These are phyloP conservation scores for Oryza meridionalis DNA, from an alignment of 176 grass and related monocot genomes.

Conservation along the genomic window DNA sequence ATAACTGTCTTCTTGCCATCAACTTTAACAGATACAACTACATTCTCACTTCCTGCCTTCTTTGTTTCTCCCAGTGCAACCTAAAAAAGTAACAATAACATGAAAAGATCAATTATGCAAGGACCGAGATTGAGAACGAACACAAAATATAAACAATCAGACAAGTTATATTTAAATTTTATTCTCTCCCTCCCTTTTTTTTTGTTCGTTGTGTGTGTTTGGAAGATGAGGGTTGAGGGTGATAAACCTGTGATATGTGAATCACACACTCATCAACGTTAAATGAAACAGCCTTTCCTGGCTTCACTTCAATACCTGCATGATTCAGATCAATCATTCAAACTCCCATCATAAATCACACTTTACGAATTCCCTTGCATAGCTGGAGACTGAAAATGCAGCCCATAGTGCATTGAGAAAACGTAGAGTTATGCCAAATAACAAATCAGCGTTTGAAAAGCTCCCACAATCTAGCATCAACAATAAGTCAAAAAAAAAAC, in stretches of 20 bases:
- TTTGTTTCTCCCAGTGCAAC: conserved; percentile 61
- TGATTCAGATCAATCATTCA: background rate
- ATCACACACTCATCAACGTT: conserved; percentile 48
- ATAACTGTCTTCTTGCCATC: conserved; percentile 64
- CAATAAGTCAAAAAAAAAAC: background rate
- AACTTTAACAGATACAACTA: conserved; percentile 57
- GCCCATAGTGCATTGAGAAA: background rate
- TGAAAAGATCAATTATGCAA: background rate
- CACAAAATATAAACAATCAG: background rate
- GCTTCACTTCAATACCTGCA: conserved; percentile 85
- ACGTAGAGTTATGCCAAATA: background rate
- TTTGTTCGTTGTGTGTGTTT: background rate
- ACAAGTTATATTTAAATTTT: background rate
- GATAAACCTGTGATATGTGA: conserved; percentile 79
- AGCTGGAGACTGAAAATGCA: background rate
- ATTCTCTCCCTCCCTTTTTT: background rate
- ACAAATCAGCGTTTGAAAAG: background rate
- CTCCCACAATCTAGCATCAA: background rate
- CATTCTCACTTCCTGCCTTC: conserved; percentile 58
- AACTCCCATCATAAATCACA: background rate
- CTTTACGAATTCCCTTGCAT: background rate
- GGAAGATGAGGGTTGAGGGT: background rate
- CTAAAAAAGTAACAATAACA: conserved; percentile 37
- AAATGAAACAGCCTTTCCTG: conserved; percentile 59
- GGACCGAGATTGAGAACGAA: background rate